Percentiles rank a stretch among this genome's conserved stretches.
These are phyloP conservation scores for Petasospora rhodanensis DNA, from an alignment of 1,139 yeast species.

Conservation along the genomic window DNA sequence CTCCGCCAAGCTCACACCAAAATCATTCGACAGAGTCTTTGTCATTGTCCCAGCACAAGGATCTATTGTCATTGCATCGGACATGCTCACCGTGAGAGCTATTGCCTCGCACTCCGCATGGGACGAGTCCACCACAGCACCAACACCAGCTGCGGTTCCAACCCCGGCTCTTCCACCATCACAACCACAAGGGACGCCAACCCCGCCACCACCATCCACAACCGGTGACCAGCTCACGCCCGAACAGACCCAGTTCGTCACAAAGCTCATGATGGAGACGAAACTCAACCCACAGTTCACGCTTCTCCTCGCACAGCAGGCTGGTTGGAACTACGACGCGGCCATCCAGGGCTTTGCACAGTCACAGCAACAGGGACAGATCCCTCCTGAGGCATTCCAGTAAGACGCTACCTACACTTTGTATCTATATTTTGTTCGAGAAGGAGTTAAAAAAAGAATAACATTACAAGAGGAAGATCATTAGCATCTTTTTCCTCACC, in stretches of 20 bases:
- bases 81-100: constrained; percentile 65
- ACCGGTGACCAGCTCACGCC: constrained; percentile 29
- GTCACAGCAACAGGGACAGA: constrained; percentile 42
- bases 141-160: constrained; percentile 16
- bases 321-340: constrained; percentile 73
- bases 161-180: constrained; percentile 4
- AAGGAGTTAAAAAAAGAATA: too few relatives aligned
- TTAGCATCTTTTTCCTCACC: too few relatives aligned
- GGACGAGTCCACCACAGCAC: constrained; percentile 29
- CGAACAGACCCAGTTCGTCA: constrained; percentile 61
- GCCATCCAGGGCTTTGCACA: constrained; percentile 71
- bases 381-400: constrained; percentile 57
- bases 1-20: constrained; percentile 43
- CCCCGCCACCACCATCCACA: constrained; percentile 21
- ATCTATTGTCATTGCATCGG: constrained; percentile 81
- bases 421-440: too few relatives aligned
- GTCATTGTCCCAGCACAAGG: constrained; percentile 70
- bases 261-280: constrained; percentile 67
- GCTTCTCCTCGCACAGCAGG: constrained; percentile 81
- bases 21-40: constrained; percentile 86
- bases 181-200: constrained; percentile 12
- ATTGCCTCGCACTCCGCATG: constrained; percentile 58
- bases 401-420: too few relatives aligned
- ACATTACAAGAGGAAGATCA: too few relatives aligned
- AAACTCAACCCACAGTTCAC: constrained; percentile 75